These are phyloP conservation scores for Aspergillus mulundensis DNA, from an alignment of 495 filamentous ascomycete genomes.

Conservation along the genomic window DNA sequence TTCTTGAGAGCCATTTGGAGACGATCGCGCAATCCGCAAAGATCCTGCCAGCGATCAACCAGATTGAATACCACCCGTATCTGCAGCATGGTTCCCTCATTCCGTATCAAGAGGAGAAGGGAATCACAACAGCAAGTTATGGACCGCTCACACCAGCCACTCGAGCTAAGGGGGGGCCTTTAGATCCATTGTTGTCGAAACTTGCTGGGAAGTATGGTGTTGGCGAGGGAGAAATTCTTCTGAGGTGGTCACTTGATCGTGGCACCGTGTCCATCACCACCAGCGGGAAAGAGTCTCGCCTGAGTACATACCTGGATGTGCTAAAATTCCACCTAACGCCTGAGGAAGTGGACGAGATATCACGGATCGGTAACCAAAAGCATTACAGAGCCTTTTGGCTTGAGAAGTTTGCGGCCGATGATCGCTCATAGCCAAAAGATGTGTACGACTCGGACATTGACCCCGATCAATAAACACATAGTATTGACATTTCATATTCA, in stretches of 20 bases:
- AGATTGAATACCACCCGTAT: conserved; percentile 88
- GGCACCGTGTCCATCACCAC: conserved; percentile 76
- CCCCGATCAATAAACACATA: too few species aligned
- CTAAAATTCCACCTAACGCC: conserved; percentile 70
- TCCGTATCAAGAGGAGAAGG: conserved; percentile 58
- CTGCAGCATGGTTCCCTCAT: conserved; percentile 71
- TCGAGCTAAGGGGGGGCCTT: conserved; percentile 63
- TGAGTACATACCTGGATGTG: conserved; percentile 59
- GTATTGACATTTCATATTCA: too few species aligned
- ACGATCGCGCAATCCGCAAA: conserved; percentile 62
- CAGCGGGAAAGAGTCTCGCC: conserved; percentile 63
- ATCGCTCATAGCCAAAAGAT: conserved; percentile 46
- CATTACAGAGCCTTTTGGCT: conserved; percentile 68
- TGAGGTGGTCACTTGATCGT: conserved; percentile 80
- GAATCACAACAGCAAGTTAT: conserved; percentile 70
- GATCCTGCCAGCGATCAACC: conserved; percentile 67
- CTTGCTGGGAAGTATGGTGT: conserved; percentile 79
- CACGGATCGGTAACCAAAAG: conserved; percentile 56
- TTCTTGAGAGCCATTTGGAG: conserved; percentile 62
- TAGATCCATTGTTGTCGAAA: conserved; percentile 55
- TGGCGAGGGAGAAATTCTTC: conserved; percentile 58
- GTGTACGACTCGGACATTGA: not conserved
- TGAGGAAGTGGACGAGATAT: conserved; percentile 65
- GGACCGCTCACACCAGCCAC: conserved; percentile 61
- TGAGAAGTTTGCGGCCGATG: conserved; percentile 55